Base-by-base conservation (phyloP, 2,329 filamentous ascomycete species). In the Emmonsiellopsis sp. region DNA sequence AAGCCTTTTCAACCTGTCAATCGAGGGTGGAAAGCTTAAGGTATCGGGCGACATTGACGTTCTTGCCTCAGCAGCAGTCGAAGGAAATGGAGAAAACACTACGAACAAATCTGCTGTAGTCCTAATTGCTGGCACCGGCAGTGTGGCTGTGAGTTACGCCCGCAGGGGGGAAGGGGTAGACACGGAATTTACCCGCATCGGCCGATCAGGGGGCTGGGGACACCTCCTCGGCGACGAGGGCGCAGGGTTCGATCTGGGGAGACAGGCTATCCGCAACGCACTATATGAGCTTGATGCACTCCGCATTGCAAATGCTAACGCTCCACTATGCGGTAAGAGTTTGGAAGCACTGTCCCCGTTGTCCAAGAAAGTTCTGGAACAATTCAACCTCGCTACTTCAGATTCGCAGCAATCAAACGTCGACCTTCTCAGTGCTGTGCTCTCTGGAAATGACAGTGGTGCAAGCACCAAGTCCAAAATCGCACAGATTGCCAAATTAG, bases 131-230 rank as follows among this genome's bases (percentile, higher is more conserved):
- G 73, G 73, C 0, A 76, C 73, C 0, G 73, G 73, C 0, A 72
- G 70, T 8, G 64, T 75, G 2, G 68, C 67, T n/a, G 74, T 73
- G 63, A 63, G 63, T 14, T 76, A 70, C 57, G 54, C 55, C 8
- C 58, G 59, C 36, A n/a, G 36, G 9, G 36, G 13, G 9, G 9
- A 39, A n/a, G 51, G 58, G 13, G 50, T 52, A 0, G 45, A 52
- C n/a, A 32, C 42, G 8, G 52, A 48, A 31, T 63, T 67, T 36
- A 42, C 56, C 6, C 64, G 65, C 1, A 62, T 63, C 2, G 65
- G 63, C n/a, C 64, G 73, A 2, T 63, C 64, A 4, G 73, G 73
- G 2, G 74, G 74, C 10, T 75, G 74, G 73, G 72, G 73, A 2
- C 62, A 69, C 53, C 59, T 74, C 5, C 60, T 76, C 2, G 72